Evolutionary conservation across 1,139 yeast species (phyloP).

Genomic region (Williopsis jadinii): DNA sequence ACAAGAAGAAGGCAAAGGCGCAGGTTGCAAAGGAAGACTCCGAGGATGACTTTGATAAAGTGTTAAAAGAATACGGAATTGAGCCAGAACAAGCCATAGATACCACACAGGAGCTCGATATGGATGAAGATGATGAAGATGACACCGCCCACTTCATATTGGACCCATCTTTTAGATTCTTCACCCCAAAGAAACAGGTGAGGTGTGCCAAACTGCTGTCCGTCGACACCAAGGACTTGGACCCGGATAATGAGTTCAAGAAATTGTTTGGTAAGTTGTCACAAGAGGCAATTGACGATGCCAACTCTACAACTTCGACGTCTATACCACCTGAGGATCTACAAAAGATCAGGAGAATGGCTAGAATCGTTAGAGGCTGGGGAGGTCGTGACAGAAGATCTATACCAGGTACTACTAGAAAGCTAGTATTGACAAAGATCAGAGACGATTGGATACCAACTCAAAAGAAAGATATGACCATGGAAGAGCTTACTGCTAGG

Average conservation of each 20-base stretch:
- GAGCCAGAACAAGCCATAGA: slow-evolving; percentile 1
- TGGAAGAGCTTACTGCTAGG: slow-evolving; percentile 45
- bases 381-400: slow-evolving; percentile 70
- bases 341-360: slow-evolving; percentile 54
- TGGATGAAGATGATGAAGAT: slow-evolving; percentile 26
- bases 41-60: slow-evolving; percentile 31
- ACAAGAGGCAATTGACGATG: slow-evolving; percentile 62
- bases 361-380: slow-evolving; percentile 70
- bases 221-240: slow-evolving; percentile 50
- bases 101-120: not conserved
- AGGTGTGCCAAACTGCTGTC: slow-evolving; percentile 27
- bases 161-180: slow-evolving; percentile 37
- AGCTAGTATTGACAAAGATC: slow-evolving; percentile 60
- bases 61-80: slow-evolving; percentile 21
- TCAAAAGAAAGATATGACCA: slow-evolving; percentile 49
- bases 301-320: slow-evolving; percentile 47
- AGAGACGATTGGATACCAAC: slow-evolving; percentile 83
- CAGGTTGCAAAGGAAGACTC: slow-evolving; percentile 9
- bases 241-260: slow-evolving; percentile 75
- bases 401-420: slow-evolving; percentile 64
- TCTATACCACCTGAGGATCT: slow-evolving; percentile 62
- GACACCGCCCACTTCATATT: slow-evolving; percentile 25
- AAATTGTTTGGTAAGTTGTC: slow-evolving; percentile 70
- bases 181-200: slow-evolving; percentile 36
- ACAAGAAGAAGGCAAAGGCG: slow-evolving; percentile 15